A percentile compares a stretch with the other conserved stretches of the same genome.
Evolutionary conservation across 805 yeast genomes (phyloP).

Genomic region (Brettanomyces anomalus): DNA sequence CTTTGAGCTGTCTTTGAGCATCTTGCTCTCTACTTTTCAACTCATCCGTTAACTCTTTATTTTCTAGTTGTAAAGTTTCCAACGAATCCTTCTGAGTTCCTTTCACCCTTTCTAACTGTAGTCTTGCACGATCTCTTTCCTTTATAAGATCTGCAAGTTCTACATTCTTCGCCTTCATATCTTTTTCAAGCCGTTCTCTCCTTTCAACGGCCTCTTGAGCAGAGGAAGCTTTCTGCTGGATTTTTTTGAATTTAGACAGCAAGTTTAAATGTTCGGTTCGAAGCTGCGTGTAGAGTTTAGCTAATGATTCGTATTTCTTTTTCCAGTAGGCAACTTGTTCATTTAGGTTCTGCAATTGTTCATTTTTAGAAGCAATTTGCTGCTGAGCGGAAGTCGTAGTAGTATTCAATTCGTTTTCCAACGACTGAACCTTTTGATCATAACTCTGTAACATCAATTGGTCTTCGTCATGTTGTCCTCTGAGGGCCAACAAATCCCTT

Average conservation of each 20-base stretch:
- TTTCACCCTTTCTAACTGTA: conserved; percentile 64
- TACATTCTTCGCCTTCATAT: conserved; percentile 73
- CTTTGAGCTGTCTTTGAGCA: conserved; percentile 54
- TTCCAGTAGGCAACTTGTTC: conserved; percentile 77
- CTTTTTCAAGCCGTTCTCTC: conserved; percentile 74
- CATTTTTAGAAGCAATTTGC: conserved; percentile 71
- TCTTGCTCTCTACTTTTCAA: conserved; percentile 17
- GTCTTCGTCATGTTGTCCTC: conserved; percentile 79
- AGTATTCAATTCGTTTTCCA: conserved; percentile 62
- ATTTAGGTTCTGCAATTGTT: conserved; percentile 54
- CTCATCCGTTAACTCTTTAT: conserved; percentile 51
- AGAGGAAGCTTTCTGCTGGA: conserved; percentile 76
- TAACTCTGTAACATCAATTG: conserved; percentile 79
- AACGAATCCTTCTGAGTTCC: conserved; percentile 58
- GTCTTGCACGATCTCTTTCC: conserved; percentile 81
- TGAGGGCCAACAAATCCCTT: conserved; percentile 64
- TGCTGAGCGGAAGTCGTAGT: conserved; percentile 58
- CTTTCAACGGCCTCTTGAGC: conserved; percentile 87
- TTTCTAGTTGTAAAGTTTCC: conserved; percentile 54
- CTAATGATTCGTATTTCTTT: conserved; percentile 79
- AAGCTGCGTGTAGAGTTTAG: conserved; percentile 80
- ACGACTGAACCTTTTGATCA: conserved; percentile 72
- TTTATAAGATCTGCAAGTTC: conserved; percentile 84
- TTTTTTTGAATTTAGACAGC: conserved; percentile 66
- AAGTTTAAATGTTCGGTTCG: conserved; percentile 85